These are phyloP conservation scores for Durusdinium trenchii DNA, from an alignment of 73 alveolate species.

Conservation along the genomic window DNA sequence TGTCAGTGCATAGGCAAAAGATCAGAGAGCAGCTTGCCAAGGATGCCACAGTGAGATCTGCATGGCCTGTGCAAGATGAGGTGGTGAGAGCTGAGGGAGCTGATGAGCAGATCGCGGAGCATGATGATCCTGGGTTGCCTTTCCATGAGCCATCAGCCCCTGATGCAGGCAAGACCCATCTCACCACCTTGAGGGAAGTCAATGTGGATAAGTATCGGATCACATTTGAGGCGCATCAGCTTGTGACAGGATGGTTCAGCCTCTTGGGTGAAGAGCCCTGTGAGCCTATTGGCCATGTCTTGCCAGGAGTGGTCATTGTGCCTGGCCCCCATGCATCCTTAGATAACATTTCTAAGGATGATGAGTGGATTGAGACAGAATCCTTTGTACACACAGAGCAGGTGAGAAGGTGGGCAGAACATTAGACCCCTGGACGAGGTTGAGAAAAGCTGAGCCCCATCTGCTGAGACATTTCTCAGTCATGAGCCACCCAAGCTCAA, in stretches of 20 bases:
- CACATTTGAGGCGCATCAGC: constrained; percentile 33
- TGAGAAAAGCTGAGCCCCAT: not conserved
- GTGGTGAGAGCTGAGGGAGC: not conserved
- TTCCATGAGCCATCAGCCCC: not conserved
- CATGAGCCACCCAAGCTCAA: not conserved
- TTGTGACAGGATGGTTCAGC: not conserved
- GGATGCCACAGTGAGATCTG: not conserved
- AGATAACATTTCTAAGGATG: constrained; percentile 18
- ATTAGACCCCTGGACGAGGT: not conserved
- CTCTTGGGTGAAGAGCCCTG: not conserved
- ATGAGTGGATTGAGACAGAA: constrained; percentile 18
- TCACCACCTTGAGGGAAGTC: not conserved
- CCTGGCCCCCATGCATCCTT: constrained; percentile 25
- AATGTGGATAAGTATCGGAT: not conserved
- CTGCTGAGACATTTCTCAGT: not conserved
- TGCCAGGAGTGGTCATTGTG: not conserved
- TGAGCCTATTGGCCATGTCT: not conserved
- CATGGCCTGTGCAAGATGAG: not conserved
- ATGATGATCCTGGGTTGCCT: not conserved
- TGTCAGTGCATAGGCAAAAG: not conserved
- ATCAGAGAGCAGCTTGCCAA: not conserved
- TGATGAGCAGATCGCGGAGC: too few species aligned
- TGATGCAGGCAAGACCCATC: not conserved
- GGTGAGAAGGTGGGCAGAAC: constrained; percentile 11
- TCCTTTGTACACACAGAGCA: not conserved